Base-by-base conservation (phyloP, 768 basidiomycete genomes). In the Botryobasidium botryosum region DNA sequence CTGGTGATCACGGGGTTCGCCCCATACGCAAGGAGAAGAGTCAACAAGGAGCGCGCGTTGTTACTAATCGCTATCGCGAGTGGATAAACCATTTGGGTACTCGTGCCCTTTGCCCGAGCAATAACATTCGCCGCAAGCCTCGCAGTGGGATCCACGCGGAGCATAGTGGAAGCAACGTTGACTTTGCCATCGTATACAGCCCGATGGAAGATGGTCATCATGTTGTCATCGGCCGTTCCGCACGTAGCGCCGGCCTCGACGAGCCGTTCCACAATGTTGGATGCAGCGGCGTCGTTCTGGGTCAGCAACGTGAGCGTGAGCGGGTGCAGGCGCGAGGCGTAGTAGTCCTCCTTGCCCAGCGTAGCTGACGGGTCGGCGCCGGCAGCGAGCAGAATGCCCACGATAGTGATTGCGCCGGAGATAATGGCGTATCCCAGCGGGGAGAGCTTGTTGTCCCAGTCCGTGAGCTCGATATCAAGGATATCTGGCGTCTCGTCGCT, bases 361-460 rank as follows among this genome's bases (percentile, higher is more conserved):
- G 64, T 53, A 10, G 59, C 39, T 24, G 64, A 65, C 17, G 60
- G 59, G 50, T 74, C 67, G 0, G 73, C 70, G 2, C 70, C 72
- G 1, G 61, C 65, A 5, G 54, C 56, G 36, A 76, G 52, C 12
- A 77, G 66, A 1, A 57, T 57, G 7, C 73, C 68, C 2, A 76
- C 56, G 24, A 66, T 62, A 2, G 56, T 53, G 2, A 66, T 46
- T 1, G 69, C 69, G 1, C 64, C 70, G 20, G 61, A 69, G 4
- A 73, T 15, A 43, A 51, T 42, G 12, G 49, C 40, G 28, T 49
- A 42, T 21, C 60, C 59, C 23, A 77, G 61, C 2, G 76, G 65
- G 1, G 69, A 66, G 48, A 72, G 67, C 3, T 64, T 63, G 45
- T 69, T 66, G 53, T 77, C 75, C 75, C 75, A 79, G 54, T 77